Base-by-base conservation (phyloP, 768 basidiomycete species). In the Dendrothele bispora region DNA sequence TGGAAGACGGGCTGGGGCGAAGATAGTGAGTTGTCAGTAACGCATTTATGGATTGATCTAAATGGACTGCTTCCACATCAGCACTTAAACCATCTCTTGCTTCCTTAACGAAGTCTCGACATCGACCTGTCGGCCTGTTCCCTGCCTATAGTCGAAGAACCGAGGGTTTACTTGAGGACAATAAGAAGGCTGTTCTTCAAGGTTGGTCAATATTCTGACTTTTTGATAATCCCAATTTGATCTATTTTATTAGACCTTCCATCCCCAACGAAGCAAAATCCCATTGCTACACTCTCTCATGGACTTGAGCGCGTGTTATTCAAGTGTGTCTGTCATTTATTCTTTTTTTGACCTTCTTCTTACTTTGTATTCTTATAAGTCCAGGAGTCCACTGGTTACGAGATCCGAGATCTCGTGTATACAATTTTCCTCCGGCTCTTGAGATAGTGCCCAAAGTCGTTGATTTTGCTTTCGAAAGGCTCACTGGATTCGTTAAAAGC, bases 351-450 rank as follows among this genome's bases (percentile, higher is more conserved):
- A 21, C 17, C n/a, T 15, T 47, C 14, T 20, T 38, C 44, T 48
- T 27, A 34, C 50, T 28, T n/a, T n/a, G n/a, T n/a, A 12, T 18
- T 29, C 51, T 39, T 49, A 49, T 20, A 50, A 97, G 94, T 55
- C 90, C 88, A 4, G 90, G 91, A 8, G 86, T 95, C 1, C 90
- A 93, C 56, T 91, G 91, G 85, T 67, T 97, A 2, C 82, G 83
- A 57, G 93, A 98, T 60, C 89, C 91, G 1, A 76, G 88, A 15
- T 88, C 92, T 0, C 76, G 82, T 5, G 86, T 91, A 12, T 95
- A 89, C 68, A 95, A 95, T 59, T 98, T 92, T 60, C 65, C 83
- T 0, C 80, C 83, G 3, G 79, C 76, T 60, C 69, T 97, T 4
- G 80, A 90, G 64, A 63, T 66, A 2, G 79, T 99, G 38, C 91